These are phyloP conservation scores for Lachnellula hyalina DNA, from an alignment of 2,329 filamentous ascomycete genomes.

Conservation along the genomic window DNA sequence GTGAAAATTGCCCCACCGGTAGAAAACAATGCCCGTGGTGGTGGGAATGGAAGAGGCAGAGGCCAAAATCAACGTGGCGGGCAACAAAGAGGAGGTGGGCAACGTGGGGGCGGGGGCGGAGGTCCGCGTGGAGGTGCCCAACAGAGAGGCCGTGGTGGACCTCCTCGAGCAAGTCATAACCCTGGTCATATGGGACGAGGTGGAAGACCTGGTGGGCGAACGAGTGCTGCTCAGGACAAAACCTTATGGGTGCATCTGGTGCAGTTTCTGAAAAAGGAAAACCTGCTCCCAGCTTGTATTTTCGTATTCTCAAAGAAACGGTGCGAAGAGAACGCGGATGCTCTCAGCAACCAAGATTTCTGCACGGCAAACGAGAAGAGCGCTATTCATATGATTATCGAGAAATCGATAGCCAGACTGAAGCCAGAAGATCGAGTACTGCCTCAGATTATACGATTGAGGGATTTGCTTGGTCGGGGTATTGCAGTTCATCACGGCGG, in stretches of 20 bases:
- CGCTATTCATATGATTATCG: slow-evolving; percentile 93
- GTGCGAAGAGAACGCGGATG: slow-evolving; percentile 95
- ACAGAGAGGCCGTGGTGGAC: slow-evolving; percentile 47
- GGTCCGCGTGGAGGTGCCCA: slow-evolving; percentile 41
- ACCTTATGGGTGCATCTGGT: slow-evolving; percentile 96
- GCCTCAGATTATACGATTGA: slow-evolving; percentile 85
- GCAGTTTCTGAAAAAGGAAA: slow-evolving; percentile 81
- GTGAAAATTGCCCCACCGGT: slow-evolving; percentile 44
- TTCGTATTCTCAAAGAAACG: slow-evolving; percentile 99
- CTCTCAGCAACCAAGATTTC: slow-evolving; percentile 90
- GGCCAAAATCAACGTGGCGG: slow-evolving; percentile 49
- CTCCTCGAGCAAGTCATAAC: slow-evolving; percentile 46
- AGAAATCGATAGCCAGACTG: slow-evolving; percentile 85
- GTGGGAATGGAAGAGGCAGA: slow-evolving; percentile 51
- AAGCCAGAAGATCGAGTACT: slow-evolving; percentile 84
- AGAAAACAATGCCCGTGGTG: slow-evolving; percentile 35
- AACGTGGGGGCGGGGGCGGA: slow-evolving; percentile 54
- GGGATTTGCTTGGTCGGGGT: slow-evolving; percentile 79
- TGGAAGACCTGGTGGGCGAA: slow-evolving; percentile 78
- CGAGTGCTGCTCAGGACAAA: slow-evolving; percentile 88
- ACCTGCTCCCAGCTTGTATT: slow-evolving; percentile 85
- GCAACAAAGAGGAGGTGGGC: slow-evolving; percentile 45
- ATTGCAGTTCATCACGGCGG: slow-evolving; percentile 97
- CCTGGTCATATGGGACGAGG: slow-evolving; percentile 86
- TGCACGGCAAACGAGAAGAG: slow-evolving; percentile 93